Evolutionary conservation across 768 basidiomycete species (phyloP), one percentile per base, ranked within the genome.

Genomic region (Gymnopilus dilepis): DNA sequence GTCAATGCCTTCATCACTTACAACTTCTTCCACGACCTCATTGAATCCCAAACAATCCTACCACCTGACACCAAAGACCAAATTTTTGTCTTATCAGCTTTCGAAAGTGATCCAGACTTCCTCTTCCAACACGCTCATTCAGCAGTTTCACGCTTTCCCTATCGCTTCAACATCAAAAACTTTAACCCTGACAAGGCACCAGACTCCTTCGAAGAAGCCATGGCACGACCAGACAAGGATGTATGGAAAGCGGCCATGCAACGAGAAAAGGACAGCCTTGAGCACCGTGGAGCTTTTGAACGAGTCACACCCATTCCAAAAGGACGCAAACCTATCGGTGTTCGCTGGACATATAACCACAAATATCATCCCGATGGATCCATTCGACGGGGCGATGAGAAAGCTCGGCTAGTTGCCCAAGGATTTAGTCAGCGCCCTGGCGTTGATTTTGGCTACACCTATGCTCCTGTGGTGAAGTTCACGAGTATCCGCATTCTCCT

Each of bases 291-390:
- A 2, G 73, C 78, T 0, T 78, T 77, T 60, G 65, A 70, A 38
- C 62, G 60, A 0, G 59, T 64, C 0, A 31, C 30, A 8, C 43
- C 42, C 1, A 60, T 73, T 0, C 78, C 77, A 0, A 15, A 43
- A 24, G 74, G 66, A 21, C 60, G 66, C 0, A 73, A 70, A 22
- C 62, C 74, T 0, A 73, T 82, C 17, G 70, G 69, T 0, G 62
- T 69, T 11, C 57, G 60, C 6, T 80, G 79, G 79, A 76, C 77
- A 1, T 79, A 70, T 59, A 68, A 65, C 1, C 64, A 72, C 53
- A 85, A 85, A 68, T 65, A 61, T 31, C 69, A 82, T 61, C 57
- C 70, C 1, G 60, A 76, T 33, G 81, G 79, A 4, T 63, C 64
- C 0, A 73, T 80, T 17, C 63, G 65, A 0, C 30, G 30, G 26